Conservation (phyloP, 2,329 filamentous ascomycete genomes). For the Colletotrichum chrysophilum region DNA sequence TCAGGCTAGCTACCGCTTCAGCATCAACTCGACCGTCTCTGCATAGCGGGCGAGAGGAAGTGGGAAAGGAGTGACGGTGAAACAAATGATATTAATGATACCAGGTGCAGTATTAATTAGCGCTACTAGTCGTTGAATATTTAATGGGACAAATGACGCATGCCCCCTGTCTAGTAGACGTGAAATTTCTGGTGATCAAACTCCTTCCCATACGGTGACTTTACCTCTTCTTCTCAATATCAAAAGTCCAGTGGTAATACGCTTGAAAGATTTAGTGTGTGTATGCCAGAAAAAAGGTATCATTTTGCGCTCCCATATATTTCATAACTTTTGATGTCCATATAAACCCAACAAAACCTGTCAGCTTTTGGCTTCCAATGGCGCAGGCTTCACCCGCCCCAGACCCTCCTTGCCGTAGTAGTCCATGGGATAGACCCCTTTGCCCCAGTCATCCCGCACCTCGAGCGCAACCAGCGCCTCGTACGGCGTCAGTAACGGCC, state of each 20-base stretch:
- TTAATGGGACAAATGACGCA: neutral
- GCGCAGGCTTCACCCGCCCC: constrained; percentile 71
- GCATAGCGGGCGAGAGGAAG: neutral
- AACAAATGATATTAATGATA: constrained; percentile 7
- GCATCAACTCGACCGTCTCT: constrained; percentile 41
- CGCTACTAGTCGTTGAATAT: neutral
- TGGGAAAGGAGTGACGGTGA: neutral
- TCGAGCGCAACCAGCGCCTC: constrained; percentile 92
- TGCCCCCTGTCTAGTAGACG: neutral
- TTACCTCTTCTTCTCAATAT: neutral
- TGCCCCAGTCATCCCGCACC: constrained; percentile 76
- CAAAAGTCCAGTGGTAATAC: neutral
- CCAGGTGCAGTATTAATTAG: neutral
- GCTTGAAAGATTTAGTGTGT: neutral
- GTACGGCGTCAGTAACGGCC: constrained; percentile 90
- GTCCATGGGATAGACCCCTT: constrained; percentile 92
- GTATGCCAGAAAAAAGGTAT: neutral
- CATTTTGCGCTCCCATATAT: neutral
- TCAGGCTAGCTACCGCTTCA: constrained; percentile 66
- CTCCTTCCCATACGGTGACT: neutral
- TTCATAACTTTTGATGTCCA: neutral
- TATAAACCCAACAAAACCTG: neutral
- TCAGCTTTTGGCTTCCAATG: constrained; percentile 25
- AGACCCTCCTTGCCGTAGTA: constrained; percentile 94
- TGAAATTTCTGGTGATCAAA: neutral